Evolutionary conservation across 768 basidiomycete species (phyloP), one percentile per base, ranked within the genome.

Genomic region (Paxillus ammoniavirescens): DNA sequence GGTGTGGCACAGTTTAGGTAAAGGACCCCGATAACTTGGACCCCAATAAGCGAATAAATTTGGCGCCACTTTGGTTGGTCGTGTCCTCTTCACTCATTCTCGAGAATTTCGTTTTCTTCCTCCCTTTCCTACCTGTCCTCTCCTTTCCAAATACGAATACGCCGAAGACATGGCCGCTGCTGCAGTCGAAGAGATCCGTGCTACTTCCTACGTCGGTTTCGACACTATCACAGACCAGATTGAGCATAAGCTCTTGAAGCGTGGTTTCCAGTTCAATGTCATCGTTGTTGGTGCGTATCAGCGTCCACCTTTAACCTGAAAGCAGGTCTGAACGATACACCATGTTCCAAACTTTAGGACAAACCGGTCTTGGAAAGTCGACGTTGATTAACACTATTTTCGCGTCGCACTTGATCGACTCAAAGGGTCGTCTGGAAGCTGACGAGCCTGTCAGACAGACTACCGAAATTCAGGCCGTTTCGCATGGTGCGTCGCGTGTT

Each of bases 311-410:
- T 30, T 46, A 13, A 21, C 30, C n/a, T 33, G 33, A 23, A 28
- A 23, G 15, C 3, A 12, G 37, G 28, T 43, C 38, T 49, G 53
- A 45, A n/a, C 23, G 8, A 17, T 43, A 3, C 26, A 4, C 52
- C 43, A 42, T 28, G 9, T 8, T 26, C 7, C 38, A 12, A 35
- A 49, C 30, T 49, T 40, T 59, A 97, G 95, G 95, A 49, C 96
- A 96, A 79, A 98, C 94, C 48, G 96, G 96, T 57, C 80, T 99
- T 42, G 96, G 96, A 71, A 99, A 99, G 79, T 97, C 94, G 66
- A 99, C 96, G 42, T 79, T 99, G 66, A 93, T 98, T 71, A 98
- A 98, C 82, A 98, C 96, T 45, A 91, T 99, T 72, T 99, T 99
- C 69, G 96, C 97, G 55, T 96, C 94, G 52, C 96, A 98, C 77